Percentiles rank a stretch among this genome's conserved stretches.
Evolutionary conservation across 257 asterid species (phyloP).

Genomic region (Penstemon eatonii): DNA sequence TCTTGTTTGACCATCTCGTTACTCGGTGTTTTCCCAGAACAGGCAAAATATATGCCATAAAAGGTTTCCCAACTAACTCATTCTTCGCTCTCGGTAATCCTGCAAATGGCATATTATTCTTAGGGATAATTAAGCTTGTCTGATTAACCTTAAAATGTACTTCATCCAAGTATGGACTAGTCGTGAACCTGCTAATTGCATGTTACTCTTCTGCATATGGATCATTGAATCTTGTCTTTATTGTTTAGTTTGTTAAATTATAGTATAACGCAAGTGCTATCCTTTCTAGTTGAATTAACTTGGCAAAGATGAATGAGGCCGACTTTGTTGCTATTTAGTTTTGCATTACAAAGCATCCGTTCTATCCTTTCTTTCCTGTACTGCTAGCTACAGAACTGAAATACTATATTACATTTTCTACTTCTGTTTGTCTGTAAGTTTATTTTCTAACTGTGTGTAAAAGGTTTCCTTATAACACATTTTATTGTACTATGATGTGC

Average conservation of each 20-base stretch:
- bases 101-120: not conserved
- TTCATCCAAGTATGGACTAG: not conserved
- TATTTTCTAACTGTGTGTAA: not conserved
- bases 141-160: not conserved
- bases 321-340: conserved; percentile 8
- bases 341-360: conserved; percentile 8
- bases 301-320: not conserved
- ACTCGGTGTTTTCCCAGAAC: not conserved
- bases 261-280: not conserved
- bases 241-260: too few relatives aligned
- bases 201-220: too few relatives aligned
- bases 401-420: not conserved
- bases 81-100: conserved; percentile 15
- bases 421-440: not conserved
- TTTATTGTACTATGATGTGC: conserved; percentile 22
- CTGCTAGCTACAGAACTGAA: conserved; percentile 3
- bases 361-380: not conserved
- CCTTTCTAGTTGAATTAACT: not conserved
- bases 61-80: not conserved
- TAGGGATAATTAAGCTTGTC: conserved; percentile 1
- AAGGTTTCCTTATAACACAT: conserved; percentile 18
- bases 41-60: not conserved
- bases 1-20: not conserved
- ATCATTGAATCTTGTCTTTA: too few relatives aligned
- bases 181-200: not conserved